Percentiles rank a stretch among this genome's conserved stretches.
These are phyloP conservation scores for Neurospora sp. DNA, from an alignment of 495 filamentous ascomycete genomes.

Conservation along the genomic window DNA sequence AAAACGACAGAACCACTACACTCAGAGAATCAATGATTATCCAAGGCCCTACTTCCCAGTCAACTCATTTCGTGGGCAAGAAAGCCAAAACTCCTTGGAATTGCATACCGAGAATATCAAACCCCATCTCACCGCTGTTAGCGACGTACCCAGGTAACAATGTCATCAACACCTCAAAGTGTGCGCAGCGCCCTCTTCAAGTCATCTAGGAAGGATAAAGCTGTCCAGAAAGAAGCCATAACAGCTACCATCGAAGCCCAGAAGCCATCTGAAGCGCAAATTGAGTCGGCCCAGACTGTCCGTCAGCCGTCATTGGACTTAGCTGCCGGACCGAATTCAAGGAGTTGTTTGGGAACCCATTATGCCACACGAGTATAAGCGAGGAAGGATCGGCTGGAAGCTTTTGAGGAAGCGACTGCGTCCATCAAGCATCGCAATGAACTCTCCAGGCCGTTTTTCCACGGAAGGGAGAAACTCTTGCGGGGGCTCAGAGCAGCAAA, in stretches of 20 bases:
- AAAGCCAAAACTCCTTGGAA: background rate
- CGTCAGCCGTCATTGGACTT: too few species aligned
- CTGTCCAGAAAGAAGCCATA: background rate
- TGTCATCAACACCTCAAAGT: background rate
- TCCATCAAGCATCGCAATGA: too few species aligned
- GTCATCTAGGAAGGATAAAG: background rate
- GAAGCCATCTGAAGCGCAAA: background rate
- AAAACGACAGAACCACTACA: background rate
- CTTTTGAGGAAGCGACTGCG: too few species aligned
- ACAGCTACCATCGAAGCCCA: background rate
- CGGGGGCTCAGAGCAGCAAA: too few species aligned
- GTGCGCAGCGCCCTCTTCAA: too few species aligned
- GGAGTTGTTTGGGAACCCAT: too few species aligned
- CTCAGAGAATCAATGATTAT: background rate
- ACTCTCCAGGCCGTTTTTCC: too few species aligned
- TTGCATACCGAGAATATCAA: background rate
- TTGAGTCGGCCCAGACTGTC: too few species aligned
- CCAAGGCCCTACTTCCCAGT: background rate
- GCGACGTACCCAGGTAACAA: background rate
- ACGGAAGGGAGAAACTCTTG: too few species aligned
- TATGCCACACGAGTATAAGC: too few species aligned
- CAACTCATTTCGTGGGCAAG: background rate
- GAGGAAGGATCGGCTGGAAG: too few species aligned
- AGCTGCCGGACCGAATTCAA: too few species aligned
- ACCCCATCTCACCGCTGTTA: background rate